Conservation (phyloP, 345 rosid species). For the Salix dunnii region DNA sequence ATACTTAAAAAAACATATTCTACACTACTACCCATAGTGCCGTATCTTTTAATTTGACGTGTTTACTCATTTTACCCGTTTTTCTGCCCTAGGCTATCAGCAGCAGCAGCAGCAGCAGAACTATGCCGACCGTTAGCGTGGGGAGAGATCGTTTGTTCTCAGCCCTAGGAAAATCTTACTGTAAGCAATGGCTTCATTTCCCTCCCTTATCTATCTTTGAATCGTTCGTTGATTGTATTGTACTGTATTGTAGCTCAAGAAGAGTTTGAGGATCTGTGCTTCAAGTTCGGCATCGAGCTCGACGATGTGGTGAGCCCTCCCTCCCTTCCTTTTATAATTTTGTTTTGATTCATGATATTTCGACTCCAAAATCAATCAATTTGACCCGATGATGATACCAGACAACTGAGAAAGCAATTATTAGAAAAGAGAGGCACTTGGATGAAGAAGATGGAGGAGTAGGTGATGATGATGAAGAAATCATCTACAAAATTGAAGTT, state of each 20-base stretch:
- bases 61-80: too few species aligned
- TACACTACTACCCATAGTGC: too few species aligned
- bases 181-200: slow-evolving; percentile 25
- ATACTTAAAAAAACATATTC: too few species aligned
- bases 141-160: slow-evolving; percentile 73
- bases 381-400: slow-evolving; percentile 14
- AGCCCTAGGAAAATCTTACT: slow-evolving; percentile 63
- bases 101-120: not conserved
- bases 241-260: slow-evolving; percentile 47
- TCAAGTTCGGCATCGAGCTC: slow-evolving; percentile 85
- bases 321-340: not conserved
- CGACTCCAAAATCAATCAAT: not conserved
- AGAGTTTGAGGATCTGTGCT: slow-evolving; percentile 86
- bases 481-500: slow-evolving; percentile 82
- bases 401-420: slow-evolving; percentile 86
- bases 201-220: not conserved
- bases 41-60: too few species aligned
- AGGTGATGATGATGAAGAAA: slow-evolving; percentile 64
- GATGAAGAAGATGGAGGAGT: slow-evolving; percentile 48
- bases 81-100: not conserved
- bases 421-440: slow-evolving; percentile 75
- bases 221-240: not conserved
- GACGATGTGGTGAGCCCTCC: slow-evolving; percentile 75
- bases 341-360: not conserved
- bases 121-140: slow-evolving; percentile 78